Conservation (phyloP, 1,284 basidiomycete species). For the Puccinia triticina region DNA sequence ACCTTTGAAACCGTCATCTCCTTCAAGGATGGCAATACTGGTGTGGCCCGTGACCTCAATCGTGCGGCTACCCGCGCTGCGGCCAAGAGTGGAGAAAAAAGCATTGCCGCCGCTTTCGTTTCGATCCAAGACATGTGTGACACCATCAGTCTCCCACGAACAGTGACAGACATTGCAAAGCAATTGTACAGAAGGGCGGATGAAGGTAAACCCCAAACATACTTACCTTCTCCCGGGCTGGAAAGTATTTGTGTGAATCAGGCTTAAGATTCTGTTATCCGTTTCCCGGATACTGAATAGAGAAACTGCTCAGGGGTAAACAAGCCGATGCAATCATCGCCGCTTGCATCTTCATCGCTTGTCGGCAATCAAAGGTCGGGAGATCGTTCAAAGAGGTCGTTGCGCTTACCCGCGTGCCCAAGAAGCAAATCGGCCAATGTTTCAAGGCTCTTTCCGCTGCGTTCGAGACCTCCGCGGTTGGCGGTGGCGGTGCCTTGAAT, state of each 20-base stretch:
- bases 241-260: background rate
- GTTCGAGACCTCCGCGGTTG: conserved; percentile 67
- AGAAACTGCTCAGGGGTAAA: conserved; percentile 88
- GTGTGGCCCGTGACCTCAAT: conserved; percentile 87
- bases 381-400: conserved; percentile 96
- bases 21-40: conserved; percentile 89
- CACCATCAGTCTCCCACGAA: conserved; percentile 90
- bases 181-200: conserved; percentile 96
- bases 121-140: conserved; percentile 92
- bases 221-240: conserved; percentile 1
- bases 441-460: conserved; percentile 90
- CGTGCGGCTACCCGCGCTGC: conserved; percentile 81
- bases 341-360: conserved; percentile 97
- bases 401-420: conserved; percentile 86
- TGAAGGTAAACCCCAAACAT: conserved; percentile 64
- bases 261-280: conserved; percentile 21
- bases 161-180: conserved; percentile 93
- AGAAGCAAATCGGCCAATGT: conserved; percentile 91
- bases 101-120: conserved; percentile 71
- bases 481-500: conserved; percentile 54
- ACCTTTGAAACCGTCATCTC: conserved; percentile 92
- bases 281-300: conserved; percentile 58
- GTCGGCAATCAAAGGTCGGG: conserved; percentile 87
- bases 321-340: conserved; percentile 90
- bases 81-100: conserved; percentile 51